These are phyloP conservation scores for Hericium erinaceus DNA, from an alignment of 768 basidiomycete species.

Conservation along the genomic window DNA sequence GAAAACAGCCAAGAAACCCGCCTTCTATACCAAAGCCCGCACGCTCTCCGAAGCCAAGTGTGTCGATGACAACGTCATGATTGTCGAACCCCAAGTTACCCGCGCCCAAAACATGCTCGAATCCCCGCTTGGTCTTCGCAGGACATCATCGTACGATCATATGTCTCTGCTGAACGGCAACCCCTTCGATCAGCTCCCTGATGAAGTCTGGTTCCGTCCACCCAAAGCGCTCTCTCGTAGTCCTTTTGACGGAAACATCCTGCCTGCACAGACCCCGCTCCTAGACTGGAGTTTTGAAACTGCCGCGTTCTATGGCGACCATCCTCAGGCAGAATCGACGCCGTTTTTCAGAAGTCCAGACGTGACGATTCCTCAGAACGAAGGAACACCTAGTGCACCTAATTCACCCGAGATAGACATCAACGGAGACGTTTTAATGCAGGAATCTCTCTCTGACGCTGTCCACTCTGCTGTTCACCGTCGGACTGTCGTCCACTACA, in stretches of 20 bases:
- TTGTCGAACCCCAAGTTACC: not conserved
- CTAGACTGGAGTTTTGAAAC: constrained; percentile 4
- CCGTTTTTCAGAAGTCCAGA: constrained; percentile 1
- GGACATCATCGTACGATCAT: constrained; percentile 2
- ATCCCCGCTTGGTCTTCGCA: constrained; percentile 5
- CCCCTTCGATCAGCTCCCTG: constrained; percentile 10
- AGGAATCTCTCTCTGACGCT: not conserved
- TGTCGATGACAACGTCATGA: not conserved
- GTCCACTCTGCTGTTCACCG: not conserved
- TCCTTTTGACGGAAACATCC: constrained; percentile 11
- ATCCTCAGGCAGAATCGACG: constrained; percentile 12
- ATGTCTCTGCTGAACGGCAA: not conserved
- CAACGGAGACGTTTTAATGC: not conserved
- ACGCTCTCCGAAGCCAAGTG: constrained; percentile 26
- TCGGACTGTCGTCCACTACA: not conserved
- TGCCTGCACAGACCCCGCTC: constrained; percentile 12
- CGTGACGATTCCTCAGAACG: not conserved
- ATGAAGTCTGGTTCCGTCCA: constrained; percentile 21
- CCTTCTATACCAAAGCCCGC: constrained; percentile 27
- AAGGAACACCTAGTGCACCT: constrained; percentile 1
- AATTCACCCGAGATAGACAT: constrained; percentile 1
- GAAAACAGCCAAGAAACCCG: constrained; percentile 11
- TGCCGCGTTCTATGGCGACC: constrained; percentile 7
- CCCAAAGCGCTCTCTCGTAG: constrained; percentile 19
- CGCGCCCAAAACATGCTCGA: not conserved